phyloP scores from a whole-genome alignment of 1,284 basidiomycete species.

The Flammula alnicola region DNA sequence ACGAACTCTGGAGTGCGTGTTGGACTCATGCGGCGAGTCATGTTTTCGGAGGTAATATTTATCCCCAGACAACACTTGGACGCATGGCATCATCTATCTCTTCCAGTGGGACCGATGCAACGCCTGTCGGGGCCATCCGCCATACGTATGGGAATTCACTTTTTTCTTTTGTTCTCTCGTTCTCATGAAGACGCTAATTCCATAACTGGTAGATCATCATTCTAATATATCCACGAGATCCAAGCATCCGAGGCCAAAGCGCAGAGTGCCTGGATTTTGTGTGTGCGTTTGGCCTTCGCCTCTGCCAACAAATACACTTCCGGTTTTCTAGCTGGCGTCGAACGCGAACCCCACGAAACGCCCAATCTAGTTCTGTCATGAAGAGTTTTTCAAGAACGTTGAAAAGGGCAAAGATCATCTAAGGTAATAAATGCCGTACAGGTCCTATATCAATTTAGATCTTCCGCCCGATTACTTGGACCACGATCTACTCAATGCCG shows the following conservation, averaged over 20 bases:
- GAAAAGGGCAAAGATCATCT: conserved; percentile 5
- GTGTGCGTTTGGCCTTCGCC: no score
- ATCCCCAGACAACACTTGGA: neutral
- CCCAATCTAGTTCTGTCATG: no score
- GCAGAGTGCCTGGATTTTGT: neutral
- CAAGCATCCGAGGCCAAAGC: no score
- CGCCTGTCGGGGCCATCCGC: neutral
- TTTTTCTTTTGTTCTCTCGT: conserved; percentile 8
- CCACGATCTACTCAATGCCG: conserved; percentile 6
- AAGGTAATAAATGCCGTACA: conserved; percentile 5
- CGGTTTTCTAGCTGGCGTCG: no score
- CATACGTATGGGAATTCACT: conserved; percentile 8
- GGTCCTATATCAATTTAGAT: conserved; percentile 9
- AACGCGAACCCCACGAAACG: no score
- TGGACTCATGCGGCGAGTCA: neutral
- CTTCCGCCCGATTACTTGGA: conserved; percentile 6
- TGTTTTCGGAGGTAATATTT: conserved; percentile 1
- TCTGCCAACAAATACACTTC: no score
- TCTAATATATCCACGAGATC: neutral
- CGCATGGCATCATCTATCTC: neutral
- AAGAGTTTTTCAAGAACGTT: conserved; percentile 2
- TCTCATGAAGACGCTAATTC: neutral
- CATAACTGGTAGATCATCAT: neutral
- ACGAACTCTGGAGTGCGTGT: no score
- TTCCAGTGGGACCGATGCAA: neutral